phyloP scores from a whole-genome alignment of 2,329 filamentous ascomycete species.

The Neodidymelliopsis sp. region DNA sequence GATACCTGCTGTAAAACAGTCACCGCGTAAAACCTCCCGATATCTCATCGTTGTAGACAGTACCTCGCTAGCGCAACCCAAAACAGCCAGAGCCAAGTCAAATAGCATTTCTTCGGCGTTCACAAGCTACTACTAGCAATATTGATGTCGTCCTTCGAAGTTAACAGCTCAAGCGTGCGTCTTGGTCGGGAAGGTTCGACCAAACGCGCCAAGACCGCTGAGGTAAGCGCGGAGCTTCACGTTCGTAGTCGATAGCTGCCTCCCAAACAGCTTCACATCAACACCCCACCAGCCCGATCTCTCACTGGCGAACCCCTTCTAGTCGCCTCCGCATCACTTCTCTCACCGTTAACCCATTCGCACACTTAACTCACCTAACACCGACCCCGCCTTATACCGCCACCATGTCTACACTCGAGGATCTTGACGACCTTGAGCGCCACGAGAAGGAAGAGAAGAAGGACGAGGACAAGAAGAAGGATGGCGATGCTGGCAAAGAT shows the following conservation, averaged over 20 bases:
- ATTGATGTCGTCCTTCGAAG: not conserved
- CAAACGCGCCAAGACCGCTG: constrained; percentile 28
- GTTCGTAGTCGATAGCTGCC: constrained; percentile 48
- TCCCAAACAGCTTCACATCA: constrained; percentile 37
- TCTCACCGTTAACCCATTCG: not conserved
- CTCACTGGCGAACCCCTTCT: constrained; percentile 10
- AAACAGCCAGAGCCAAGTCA: no score
- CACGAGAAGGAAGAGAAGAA: constrained; percentile 77
- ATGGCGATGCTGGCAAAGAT: constrained; percentile 61
- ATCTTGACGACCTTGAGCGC: constrained; percentile 88
- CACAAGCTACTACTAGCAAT: no score
- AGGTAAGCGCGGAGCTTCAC: constrained; percentile 35
- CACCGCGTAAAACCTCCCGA: no score
- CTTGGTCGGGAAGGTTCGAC: constrained; percentile 20
- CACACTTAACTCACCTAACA: not conserved
- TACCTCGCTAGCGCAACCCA: no score
- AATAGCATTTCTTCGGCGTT: no score
- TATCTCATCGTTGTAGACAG: no score
- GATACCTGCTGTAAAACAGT: no score
- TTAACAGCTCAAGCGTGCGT: not conserved
- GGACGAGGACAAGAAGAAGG: constrained; percentile 60
- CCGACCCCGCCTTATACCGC: constrained; percentile 30
- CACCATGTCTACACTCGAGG: constrained; percentile 87
- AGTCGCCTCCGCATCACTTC: constrained; percentile 1
- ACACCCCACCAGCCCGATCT: constrained; percentile 22